Conservation (phyloP, 2,329 filamentous ascomycete genomes). For the Penicillium sp. region DNA sequence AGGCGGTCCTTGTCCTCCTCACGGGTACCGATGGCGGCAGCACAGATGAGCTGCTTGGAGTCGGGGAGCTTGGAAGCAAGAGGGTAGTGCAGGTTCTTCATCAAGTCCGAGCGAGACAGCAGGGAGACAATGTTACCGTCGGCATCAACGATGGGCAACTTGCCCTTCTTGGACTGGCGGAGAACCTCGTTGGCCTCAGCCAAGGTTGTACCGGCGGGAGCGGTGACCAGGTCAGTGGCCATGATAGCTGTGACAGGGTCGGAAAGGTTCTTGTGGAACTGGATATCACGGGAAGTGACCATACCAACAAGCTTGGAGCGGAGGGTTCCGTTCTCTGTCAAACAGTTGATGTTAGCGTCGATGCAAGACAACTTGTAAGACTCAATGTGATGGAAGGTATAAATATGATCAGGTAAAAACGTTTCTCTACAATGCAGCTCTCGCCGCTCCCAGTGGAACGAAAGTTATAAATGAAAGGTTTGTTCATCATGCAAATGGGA, state of each 20-base stretch:
- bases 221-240: slow-evolving; percentile 92
- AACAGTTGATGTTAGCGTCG: slow-evolving; percentile 19
- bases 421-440: slow-evolving; percentile 79
- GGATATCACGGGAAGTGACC: slow-evolving; percentile 95
- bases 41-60: slow-evolving; percentile 96
- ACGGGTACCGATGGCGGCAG: slow-evolving; percentile 91
- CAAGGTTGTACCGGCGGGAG: slow-evolving; percentile 76
- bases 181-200: slow-evolving; percentile 90
- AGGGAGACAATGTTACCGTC: slow-evolving; percentile 84
- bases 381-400: slow-evolving; percentile 8
- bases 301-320: slow-evolving; percentile 96
- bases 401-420: slow-evolving; percentile 49
- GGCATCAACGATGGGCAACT: slow-evolving; percentile 87
- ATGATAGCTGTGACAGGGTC: slow-evolving; percentile 84
- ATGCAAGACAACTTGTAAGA: slow-evolving; percentile 3
- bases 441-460: slow-evolving; percentile 97
- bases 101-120: slow-evolving; percentile 91
- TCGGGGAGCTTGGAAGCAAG: slow-evolving; percentile 93
- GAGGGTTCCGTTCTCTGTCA: slow-evolving; percentile 80
- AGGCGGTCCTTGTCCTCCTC: slow-evolving; percentile 88
- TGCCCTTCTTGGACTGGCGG: slow-evolving; percentile 95
- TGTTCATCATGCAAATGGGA: slow-evolving; percentile 64
- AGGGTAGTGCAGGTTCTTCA: slow-evolving; percentile 98
- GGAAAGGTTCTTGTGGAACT: slow-evolving; percentile 78
- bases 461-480: slow-evolving; percentile 86